phyloP scores from a whole-genome alignment of 306 rosid genomes.

The Malus fusca region DNA sequence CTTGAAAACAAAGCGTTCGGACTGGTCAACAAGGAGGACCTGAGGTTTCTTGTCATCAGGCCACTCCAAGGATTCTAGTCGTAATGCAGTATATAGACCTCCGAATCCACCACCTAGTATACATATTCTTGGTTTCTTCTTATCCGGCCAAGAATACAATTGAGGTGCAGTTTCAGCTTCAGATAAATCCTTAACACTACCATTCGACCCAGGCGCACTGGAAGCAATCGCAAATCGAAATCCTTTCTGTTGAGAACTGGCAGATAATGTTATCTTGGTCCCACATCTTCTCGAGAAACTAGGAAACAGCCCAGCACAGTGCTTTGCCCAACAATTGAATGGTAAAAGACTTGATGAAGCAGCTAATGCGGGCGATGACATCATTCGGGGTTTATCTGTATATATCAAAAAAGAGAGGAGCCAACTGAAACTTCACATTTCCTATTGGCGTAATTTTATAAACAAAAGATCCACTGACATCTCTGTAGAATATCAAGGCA shows the following conservation, averaged over 20 bases:
- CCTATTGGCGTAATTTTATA: not conserved
- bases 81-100: slow-evolving; percentile 86
- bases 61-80: slow-evolving; percentile 91
- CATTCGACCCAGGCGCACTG: slow-evolving; percentile 20
- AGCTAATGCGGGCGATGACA: slow-evolving; percentile 8
- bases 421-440: not conserved
- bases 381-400: not conserved
- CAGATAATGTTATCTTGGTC: slow-evolving; percentile 19
- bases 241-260: slow-evolving; percentile 28
- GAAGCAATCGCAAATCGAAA: slow-evolving; percentile 35
- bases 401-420: not conserved
- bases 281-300: slow-evolving; percentile 19
- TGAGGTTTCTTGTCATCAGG: slow-evolving; percentile 72
- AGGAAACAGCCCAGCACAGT: slow-evolving; percentile 32
- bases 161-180: slow-evolving; percentile 35
- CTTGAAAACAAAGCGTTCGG: slow-evolving; percentile 56
- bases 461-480: not conserved
- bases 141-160: slow-evolving; percentile 60
- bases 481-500: not conserved
- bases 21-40: slow-evolving; percentile 58
- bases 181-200: slow-evolving; percentile 36
- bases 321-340: slow-evolving; percentile 36
- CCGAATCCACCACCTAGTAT: slow-evolving; percentile 98
- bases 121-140: slow-evolving; percentile 76
- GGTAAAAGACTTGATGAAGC: slow-evolving; percentile 39